Evolutionary conservation across 345 rosid species (phyloP), one percentile per base, ranked within the genome.

Genomic region (Eucalyptus shirleyi): DNA sequence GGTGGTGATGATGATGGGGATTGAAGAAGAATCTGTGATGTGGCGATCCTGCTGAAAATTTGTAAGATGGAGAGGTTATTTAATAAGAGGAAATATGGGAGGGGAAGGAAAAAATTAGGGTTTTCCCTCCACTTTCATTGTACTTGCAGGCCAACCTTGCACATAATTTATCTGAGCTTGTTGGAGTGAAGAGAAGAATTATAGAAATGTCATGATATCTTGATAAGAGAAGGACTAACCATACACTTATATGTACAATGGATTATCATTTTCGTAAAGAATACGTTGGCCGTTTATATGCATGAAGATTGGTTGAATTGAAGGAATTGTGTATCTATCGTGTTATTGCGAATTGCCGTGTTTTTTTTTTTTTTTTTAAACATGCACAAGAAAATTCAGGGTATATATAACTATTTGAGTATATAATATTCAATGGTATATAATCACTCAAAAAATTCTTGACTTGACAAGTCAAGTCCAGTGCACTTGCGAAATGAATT

Each of bases 311-410:
- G 16, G 28, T 21, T 13, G 16, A 12, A 77, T 77, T 3, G 5
- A 77, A 77, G 13, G 15, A 77, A 12, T 40, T 37, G 30, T 2
- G 2, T 14, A 37, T 77, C 1, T 7, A 21, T 77, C 9, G 9
- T 77, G 9, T 21, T 21, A 77, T 77, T 77, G 15, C 2, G 4
- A 77, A 21, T 21, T 0, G 0, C 2, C 0, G 0, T 37, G 15
- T 42, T 72, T 72, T 21, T 15, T 72, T 77, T 77, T 77, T 77
- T 77, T 77, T 77, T 77, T 77, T 4, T 5, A 77, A 21, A 21
- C 47, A 23, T 5, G 2, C 45, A 9, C 47, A 77, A 21, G 2
- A 12, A 77, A 77, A 77, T 12, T 77, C 28, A 12, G 3, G 2
- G 5, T 21, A 40, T 40, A 26, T 12, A 11, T 40, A 42, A 77